Base-by-base conservation (phyloP, 768 basidiomycete species). In the Naganishia vaughanmartiniae region DNA sequence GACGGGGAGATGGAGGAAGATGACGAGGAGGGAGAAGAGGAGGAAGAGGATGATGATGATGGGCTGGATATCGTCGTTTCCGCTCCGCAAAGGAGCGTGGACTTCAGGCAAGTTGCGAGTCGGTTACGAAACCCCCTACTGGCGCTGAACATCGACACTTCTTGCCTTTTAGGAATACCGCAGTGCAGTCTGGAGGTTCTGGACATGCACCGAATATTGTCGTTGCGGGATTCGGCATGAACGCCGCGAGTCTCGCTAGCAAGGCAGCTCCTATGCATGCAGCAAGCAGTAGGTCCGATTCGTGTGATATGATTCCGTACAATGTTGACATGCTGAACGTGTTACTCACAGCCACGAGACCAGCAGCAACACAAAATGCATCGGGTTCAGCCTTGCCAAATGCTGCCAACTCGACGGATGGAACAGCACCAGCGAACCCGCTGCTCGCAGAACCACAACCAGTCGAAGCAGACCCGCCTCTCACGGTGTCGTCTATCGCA, bases 21-120 rank as follows among this genome's bases (percentile, higher is more conserved):
- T 12, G 76, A 77, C n/a, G 75, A 73, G 6, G 73, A 72, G 11
- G 72, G 67, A 7, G 72, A 74, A 17, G 73, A 74, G 0, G 74
- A 75, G 34, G 70, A 71, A 10, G 73, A 75, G 31, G 74, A 75
- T 31, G 77, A 79, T 7, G 77, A 79, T 53, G 80, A 79, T 75
- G 73, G 77, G 51, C 75, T 79, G 70, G 71, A 78, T 36, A 76
- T 77, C 10, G 75, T 81, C 39, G 76, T 74, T 30, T 72, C 71
- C 3, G 73, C 73, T n/a, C 73, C 76, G 48, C 66, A 71, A 14
- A 63, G 79, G 34, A 72, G 73, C 6, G 65, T 82, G 55, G 80
- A 82, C 70, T 71, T 81, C 54, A 73, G 81, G 80, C 80, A 48
- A 66, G 79, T 42, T 26, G 63, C 4, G 11, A 14, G 24, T n/a